phyloP scores from a whole-genome alignment of 495 filamentous ascomycete genomes.

The Penicillium argentinense region DNA sequence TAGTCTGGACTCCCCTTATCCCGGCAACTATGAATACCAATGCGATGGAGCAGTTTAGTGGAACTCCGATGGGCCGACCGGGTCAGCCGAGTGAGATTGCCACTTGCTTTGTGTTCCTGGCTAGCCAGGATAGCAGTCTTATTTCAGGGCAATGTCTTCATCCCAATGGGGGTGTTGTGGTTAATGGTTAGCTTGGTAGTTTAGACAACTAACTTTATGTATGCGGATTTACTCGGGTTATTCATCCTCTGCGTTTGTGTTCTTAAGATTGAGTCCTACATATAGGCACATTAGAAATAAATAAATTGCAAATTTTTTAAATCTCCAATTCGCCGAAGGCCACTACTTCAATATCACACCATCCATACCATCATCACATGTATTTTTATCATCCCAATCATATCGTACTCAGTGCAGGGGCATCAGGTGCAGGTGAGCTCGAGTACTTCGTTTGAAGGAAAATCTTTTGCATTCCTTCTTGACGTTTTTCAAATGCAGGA shows the following conservation, averaged over 20 bases:
- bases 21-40: constrained; percentile 70
- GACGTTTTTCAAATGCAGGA: constrained; percentile 61
- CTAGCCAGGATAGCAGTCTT: constrained; percentile 68
- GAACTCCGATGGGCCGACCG: constrained; percentile 73
- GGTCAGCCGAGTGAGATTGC: constrained; percentile 78
- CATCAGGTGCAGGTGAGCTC: constrained; percentile 48
- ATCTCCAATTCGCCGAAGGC: too few relatives aligned
- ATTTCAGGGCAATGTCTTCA: constrained; percentile 58
- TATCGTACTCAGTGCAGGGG: constrained; percentile 44
- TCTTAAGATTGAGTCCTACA: too few relatives aligned
- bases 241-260: too few relatives aligned
- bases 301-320: too few relatives aligned
- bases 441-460: constrained; percentile 70
- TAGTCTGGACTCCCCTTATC: constrained; percentile 82
- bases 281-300: too few relatives aligned
- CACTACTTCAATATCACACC: too few relatives aligned
- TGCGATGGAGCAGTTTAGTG: constrained; percentile 66
- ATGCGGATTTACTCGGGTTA: too few relatives aligned
- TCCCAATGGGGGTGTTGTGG: constrained; percentile 64
- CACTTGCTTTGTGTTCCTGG: constrained; percentile 78
- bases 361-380: too few relatives aligned
- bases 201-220: too few relatives aligned
- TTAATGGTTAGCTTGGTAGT: constrained; percentile 60
- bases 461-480: constrained; percentile 69
- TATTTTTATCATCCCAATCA: too few relatives aligned